Evolutionary conservation across 1,284 basidiomycete genomes (phyloP), one percentile per base, ranked within the genome.

Genomic region (Hemileia vastatrix): DNA sequence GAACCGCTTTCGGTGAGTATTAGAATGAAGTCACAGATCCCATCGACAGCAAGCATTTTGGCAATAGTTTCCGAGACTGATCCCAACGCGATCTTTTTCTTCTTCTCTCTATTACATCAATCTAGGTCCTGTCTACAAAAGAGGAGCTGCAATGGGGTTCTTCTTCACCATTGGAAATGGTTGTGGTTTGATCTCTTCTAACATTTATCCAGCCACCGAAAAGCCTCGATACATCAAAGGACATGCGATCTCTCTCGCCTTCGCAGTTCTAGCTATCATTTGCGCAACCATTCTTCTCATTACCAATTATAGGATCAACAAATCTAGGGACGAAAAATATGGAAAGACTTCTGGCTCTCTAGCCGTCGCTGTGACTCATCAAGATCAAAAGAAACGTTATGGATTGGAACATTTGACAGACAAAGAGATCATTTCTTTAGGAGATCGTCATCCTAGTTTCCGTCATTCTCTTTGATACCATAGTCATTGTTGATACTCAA

Each of bases 141-240:
- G 77, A 50, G 78, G 77, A 6, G 71, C 76, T 0, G 75, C 76
- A 2, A 79, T 80, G 77, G 78, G 78, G 3, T 67, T 80, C 57
- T 75, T 79, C 56, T 80, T 80, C 70, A 76, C 76, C 19, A 68
- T 74, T 45, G 79, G 79, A 50, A 80, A 80, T 63, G n/a, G n/a
- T n/a, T n/a, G 78, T 4, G 79, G 79, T 40, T 78, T 81, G 71
- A 74, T 79, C 64, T 70, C 75, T 0, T 77, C 76, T 13, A 71
- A 78, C 47, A 76, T 76, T 1, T 78, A 78, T 70, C 71, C 77
- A 18, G 13, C 18, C 49, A n/a, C 31, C 15, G 2, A n/a, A 8
- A 9, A 44, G 4, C 58, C 56, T 15, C 45, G 63, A 6, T 66
- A 63, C 56, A 56, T 67, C 56, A 63, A 64, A 63, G 70, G 71